Base-by-base conservation (phyloP, 2,329 filamentous ascomycete genomes). In the Fusarium dlaminii region DNA sequence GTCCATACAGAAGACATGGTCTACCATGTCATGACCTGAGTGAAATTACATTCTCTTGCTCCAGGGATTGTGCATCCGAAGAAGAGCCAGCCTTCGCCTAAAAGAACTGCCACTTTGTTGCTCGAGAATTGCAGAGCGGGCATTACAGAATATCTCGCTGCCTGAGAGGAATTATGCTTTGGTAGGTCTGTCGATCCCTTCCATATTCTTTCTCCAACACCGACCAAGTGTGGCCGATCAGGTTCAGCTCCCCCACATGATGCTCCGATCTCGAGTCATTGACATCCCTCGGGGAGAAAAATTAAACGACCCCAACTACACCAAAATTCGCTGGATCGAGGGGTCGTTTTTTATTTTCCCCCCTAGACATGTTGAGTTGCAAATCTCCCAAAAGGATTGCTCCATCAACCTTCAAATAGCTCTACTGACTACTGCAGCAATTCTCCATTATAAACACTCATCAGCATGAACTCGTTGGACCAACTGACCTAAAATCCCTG, bases 161-260 rank as follows among this genome's bases (percentile, higher is more conserved):
- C 29, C 13, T 24, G 14, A 11, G 13, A 27, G 18, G 17, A 37
- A 49, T 40, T 40, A 68, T 56, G 34, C 49, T 69, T 63, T 48
- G 37, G 37, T 63, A 52, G 39, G 18, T n/a, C 32, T 69, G 66
- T 37, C 37, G 66, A 69, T 69, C 66, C 8, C 49, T 69, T 39
- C 64, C 43, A 22, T 37, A 51, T 63, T 20, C 51, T 12, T 9
- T 34, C 27, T 18, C 8, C 36, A 18, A 17, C n/a, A 13, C 57
- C 49, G 43, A 36, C 32, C 40, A 6, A 40, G 24, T 15, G 29
- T 27, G 22, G 54, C 22, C 29, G 55, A 63, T 68, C 46, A 7
- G 32, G 45, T 22, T 68, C 66, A 68, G 66, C 66, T 68, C 65
- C 64, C 52, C 64, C 64, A 63, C 64, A 29, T 42, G 32, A 52